Evolutionary conservation across 2,329 filamentous ascomycete species (phyloP), one percentile per base, ranked within the genome.

Genomic region (Aspergillus flavus): DNA sequence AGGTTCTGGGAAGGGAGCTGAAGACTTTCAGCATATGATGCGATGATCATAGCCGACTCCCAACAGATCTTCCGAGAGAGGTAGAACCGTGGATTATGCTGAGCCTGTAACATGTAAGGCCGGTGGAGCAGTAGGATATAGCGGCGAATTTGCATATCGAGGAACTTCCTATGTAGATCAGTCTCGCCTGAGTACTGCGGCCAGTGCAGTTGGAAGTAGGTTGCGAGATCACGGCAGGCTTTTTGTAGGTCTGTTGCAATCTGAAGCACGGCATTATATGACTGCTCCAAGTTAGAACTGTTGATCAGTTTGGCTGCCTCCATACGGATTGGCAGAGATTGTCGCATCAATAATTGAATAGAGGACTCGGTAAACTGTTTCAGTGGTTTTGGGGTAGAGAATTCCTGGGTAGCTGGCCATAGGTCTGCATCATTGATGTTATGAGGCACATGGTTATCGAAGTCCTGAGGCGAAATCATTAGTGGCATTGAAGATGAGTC

Each of bases 361-460:
- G 72, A 73, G 9, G 66, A 66, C 9, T 65, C 59, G 14, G 72
- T 72, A n/a, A 43, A 61, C 14, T 61, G 57, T 4, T 53, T 45
- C 43, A 30, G 57, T 34, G 70, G 66, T n/a, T 68, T 58, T 26
- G 58, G 30, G 36, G 45, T n/a, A 53, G 53, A 64, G 3, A 64
- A 21, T 41, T 57, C n/a, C 26, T 54, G 66, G 21, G 58, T 67
- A 19, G 61, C 60, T n/a, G 70, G 69, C 46, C 69, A 56, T 21
- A 74, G 64, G 55, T 73, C 67, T 16, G 45, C 28, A 57, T 76
- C 73, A 50, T 69, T 66, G 48, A 73, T 50, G 58, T 76, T 76
- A 10, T 59, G 60, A 14, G 73, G 73, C 16, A 48, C 23, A 11
- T 55, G 61, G 23, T 43, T 52, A 39, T 66, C 63, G n/a, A 60